Conservation (phyloP, 305 asterid species). For the Ilex paraguariensis region DNA sequence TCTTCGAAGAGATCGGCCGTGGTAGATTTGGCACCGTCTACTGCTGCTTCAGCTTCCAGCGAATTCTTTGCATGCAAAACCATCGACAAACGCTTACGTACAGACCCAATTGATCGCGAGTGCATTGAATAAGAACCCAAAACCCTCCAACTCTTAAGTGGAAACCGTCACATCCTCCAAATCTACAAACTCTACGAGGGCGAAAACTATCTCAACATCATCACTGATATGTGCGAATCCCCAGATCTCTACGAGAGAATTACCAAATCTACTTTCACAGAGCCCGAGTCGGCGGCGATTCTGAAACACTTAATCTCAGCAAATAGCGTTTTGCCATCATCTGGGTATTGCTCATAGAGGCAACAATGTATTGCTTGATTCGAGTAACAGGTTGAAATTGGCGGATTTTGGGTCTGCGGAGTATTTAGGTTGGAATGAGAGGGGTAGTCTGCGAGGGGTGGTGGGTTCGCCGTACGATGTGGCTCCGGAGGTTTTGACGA, state of each 20-base stretch:
- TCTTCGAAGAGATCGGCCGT: constrained; percentile 84
- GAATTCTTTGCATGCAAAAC: constrained; percentile 66
- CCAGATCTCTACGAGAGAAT: constrained; percentile 58
- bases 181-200: constrained; percentile 65
- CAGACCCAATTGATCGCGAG: constrained; percentile 61
- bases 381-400: constrained; percentile 46
- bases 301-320: constrained; percentile 44
- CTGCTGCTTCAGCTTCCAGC: constrained; percentile 61
- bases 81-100: constrained; percentile 51
- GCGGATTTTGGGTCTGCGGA: constrained; percentile 95
- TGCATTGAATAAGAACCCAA: constrained; percentile 74
- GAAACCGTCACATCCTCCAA: constrained; percentile 45
- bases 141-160: constrained; percentile 43
- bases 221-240: constrained; percentile 71
- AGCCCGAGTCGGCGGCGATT: constrained; percentile 42
- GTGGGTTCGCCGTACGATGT: constrained; percentile 92
- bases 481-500: constrained; percentile 82
- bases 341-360: constrained; percentile 75
- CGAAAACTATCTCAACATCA: constrained; percentile 60
- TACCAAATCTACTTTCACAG: constrained; percentile 36
- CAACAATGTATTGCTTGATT: constrained; percentile 64
- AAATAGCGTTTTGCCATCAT: constrained; percentile 50
- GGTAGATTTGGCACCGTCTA: constrained; percentile 86
- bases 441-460: constrained; percentile 46
- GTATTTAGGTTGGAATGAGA: constrained; percentile 39